Evolutionary conservation across 164 flowering plant genomes (phyloP), one percentile per base, ranked within the genome.

Genomic region (Warburgia ugandensis): DNA sequence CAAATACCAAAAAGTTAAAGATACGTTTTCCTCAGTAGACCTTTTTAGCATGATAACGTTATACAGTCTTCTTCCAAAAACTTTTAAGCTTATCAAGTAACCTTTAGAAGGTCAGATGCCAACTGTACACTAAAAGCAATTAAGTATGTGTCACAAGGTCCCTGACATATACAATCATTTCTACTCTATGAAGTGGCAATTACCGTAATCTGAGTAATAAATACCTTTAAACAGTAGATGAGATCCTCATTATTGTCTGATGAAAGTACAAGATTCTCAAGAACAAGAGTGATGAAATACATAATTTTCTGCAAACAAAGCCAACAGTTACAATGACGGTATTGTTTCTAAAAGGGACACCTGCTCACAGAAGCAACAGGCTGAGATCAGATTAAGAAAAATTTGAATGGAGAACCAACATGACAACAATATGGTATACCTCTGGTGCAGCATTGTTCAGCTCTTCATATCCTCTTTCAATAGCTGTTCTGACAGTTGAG

Each of bases 401-500:
- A 45, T 5, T 6, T n/a, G 32, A 28, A n/a, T 28, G 27, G 32
- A 45, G 5, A 45, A 45, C 30, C 30, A 27, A 22, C 20, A 48
- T 11, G 36, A 29, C 39, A 51, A 27, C 45, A 51, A 52, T 52
- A 8, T 29, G 27, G 52, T 6, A 16, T 69, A 88, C 99, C 92
- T 92, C 94, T 16, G 97, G 90, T 48, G 73, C 77, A 57, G 89
- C 85, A 62, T 73, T 62, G 59, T 78, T 86, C 58, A 92, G 65
- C 71, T 77, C 94, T 65, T 86, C 95, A 44, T 84, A 88, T 26
- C 92, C 94, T 75, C 99, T 83, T 58, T 92, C 99, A 54, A 84
- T 67, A 50, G 80, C 92, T 56, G 95, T 92, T 63, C 99, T 80
- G 42, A 86, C 95, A 37, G 89, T 71, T 35, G 99, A 86, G 63